Evolutionary conservation across 768 basidiomycete genomes (phyloP).

Genomic region (Boletus pseudo-olivaceus): DNA sequence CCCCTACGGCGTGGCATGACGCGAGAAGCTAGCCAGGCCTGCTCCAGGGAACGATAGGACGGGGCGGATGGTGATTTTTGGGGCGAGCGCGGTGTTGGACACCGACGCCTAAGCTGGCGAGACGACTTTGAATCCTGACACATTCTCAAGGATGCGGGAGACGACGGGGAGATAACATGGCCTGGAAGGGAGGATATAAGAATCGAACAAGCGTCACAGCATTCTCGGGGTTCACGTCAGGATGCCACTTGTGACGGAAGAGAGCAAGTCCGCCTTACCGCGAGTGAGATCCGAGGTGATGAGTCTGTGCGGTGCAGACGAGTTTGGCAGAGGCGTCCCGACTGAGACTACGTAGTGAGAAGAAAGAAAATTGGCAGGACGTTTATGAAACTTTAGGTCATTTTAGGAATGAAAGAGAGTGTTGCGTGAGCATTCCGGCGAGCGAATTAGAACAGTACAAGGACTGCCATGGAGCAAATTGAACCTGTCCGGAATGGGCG

Average conservation of each 20-base stretch:
- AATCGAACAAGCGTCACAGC: conserved; percentile 28
- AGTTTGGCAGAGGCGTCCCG: conserved; percentile 34
- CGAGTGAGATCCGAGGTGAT: conserved; percentile 35
- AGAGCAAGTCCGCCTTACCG: conserved; percentile 22
- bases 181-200: conserved; percentile 28
- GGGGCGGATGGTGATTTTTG: background rate
- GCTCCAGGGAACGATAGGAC: conserved; percentile 24
- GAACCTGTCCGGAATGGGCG: conserved; percentile 5
- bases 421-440: conserved; percentile 12
- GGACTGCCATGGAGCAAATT: background rate
- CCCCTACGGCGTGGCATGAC: conserved; percentile 45
- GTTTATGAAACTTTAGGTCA: conserved; percentile 34
- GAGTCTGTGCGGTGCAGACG: conserved; percentile 25
- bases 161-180: conserved; percentile 15
- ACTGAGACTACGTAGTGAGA: conserved; percentile 25
- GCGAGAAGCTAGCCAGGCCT: conserved; percentile 61
- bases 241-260: conserved; percentile 16
- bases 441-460: background rate
- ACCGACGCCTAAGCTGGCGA: conserved; percentile 20
- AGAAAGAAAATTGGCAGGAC: conserved; percentile 9
- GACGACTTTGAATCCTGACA: conserved; percentile 20
- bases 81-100: conserved; percentile 4
- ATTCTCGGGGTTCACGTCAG: conserved; percentile 32
- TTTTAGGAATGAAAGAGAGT: conserved; percentile 31
- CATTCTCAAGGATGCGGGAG: conserved; percentile 21